phyloP scores from a whole-genome alignment of 1,139 yeast species.

The Saccharomyces pastorianus region DNA sequence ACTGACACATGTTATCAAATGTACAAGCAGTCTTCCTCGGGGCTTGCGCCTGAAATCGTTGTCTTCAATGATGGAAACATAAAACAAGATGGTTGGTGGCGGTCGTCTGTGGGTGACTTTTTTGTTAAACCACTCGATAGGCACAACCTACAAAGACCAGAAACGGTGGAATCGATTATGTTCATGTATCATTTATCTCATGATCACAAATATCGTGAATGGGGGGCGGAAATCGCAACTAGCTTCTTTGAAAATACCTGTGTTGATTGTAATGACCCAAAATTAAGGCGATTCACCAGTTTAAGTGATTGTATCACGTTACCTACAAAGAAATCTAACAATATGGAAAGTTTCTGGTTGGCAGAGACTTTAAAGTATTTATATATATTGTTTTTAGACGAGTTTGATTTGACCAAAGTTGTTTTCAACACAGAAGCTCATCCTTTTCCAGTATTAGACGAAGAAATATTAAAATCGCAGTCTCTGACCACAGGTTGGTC shows the following conservation, averaged over 20 bases:
- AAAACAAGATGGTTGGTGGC: constrained; percentile 19
- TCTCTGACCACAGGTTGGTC: constrained; percentile 24
- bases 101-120: constrained; percentile 44
- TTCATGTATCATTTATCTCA: constrained; percentile 73
- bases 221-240: constrained; percentile 85
- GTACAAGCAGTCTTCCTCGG: constrained; percentile 70
- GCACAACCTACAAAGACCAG: constrained; percentile 89
- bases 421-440: constrained; percentile 93
- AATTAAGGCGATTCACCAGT: constrained; percentile 48
- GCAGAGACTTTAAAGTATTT: constrained; percentile 81
- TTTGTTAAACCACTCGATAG: constrained; percentile 60
- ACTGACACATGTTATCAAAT: constrained; percentile 77
- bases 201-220: constrained; percentile 72
- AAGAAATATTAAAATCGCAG: constrained; percentile 6
- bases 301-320: constrained; percentile 52
- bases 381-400: constrained; percentile 67
- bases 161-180: constrained; percentile 84
- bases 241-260: constrained; percentile 54
- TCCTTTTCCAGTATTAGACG: constrained; percentile 56
- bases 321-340: constrained; percentile 52
- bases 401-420: constrained; percentile 54
- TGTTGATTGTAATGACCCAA: constrained; percentile 35
- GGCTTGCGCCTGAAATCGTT: constrained; percentile 83
- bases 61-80: constrained; percentile 41
- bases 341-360: constrained; percentile 89